Evolutionary conservation across 2,329 filamentous ascomycete species (phyloP).

Genomic region (Anthostomella pinea): DNA sequence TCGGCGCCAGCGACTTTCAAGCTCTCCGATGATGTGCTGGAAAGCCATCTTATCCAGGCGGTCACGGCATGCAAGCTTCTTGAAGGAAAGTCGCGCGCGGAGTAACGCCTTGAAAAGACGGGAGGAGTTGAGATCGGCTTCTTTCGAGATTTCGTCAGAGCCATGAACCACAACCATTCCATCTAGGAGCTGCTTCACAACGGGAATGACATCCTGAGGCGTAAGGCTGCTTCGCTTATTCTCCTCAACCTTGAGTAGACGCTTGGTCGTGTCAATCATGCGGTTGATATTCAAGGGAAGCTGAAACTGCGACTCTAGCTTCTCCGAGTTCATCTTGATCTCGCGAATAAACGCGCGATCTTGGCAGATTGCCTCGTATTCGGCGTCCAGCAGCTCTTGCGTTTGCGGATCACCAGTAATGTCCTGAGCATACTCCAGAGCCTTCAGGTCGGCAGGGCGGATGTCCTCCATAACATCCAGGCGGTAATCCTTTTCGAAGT

Average conservation of each 20-base stretch:
- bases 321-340: constrained; percentile 59
- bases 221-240: constrained; percentile 84
- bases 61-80: constrained; percentile 82
- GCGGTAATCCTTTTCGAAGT: constrained; percentile 78
- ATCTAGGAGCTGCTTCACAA: constrained; percentile 71
- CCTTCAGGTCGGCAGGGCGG: constrained; percentile 59
- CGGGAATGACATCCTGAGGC: constrained; percentile 81
- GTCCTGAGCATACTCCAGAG: constrained; percentile 82
- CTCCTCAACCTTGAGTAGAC: constrained; percentile 86
- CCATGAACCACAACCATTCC: constrained; percentile 85
- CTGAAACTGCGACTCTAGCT: constrained; percentile 83
- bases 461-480: constrained; percentile 78
- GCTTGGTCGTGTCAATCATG: constrained; percentile 86
- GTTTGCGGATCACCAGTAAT: constrained; percentile 84
- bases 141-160: constrained; percentile 73
- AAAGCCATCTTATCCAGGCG: constrained; percentile 88
- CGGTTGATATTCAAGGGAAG: constrained; percentile 88
- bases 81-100: constrained; percentile 87
- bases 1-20: constrained; percentile 84
- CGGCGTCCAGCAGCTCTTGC: constrained; percentile 81
- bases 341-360: constrained; percentile 73
- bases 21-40: constrained; percentile 84
- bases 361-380: constrained; percentile 75
- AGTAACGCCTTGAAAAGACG: constrained; percentile 89
- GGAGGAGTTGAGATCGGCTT: constrained; percentile 86